Evolutionary conservation across 2,329 filamentous ascomycete species (phyloP).

Genomic region (Mycosphaerella sp.): DNA sequence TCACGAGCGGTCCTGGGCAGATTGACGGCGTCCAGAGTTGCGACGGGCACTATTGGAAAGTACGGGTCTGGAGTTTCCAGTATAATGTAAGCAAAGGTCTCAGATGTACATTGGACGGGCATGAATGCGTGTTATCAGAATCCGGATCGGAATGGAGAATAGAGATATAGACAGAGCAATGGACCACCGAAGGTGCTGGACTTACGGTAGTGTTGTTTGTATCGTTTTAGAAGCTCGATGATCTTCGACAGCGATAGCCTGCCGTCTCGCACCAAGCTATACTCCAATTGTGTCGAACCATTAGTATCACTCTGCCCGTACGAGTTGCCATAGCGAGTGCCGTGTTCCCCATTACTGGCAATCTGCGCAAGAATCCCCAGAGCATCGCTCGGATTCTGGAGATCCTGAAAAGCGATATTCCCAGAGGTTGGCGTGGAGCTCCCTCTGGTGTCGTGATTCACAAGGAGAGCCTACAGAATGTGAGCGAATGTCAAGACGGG

Average conservation of each 20-base stretch:
- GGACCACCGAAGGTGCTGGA: not conserved
- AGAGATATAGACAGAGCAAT: no score
- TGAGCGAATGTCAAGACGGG: conserved; percentile 4
- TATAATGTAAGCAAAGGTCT: not conserved
- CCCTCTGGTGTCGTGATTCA: conserved; percentile 23
- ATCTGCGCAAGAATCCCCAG: conserved; percentile 45
- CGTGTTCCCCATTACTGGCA: conserved; percentile 34
- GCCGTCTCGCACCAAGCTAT: conserved; percentile 39
- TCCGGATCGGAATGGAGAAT: no score
- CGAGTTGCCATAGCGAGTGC: conserved; percentile 1
- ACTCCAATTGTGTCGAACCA: conserved; percentile 35
- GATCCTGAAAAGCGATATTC: conserved; percentile 37
- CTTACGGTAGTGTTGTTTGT: conserved; percentile 54
- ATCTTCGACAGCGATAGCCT: conserved; percentile 43
- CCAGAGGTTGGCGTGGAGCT: conserved; percentile 28
- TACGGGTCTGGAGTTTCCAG: conserved; percentile 47
- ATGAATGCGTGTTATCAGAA: no score
- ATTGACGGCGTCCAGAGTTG: conserved; percentile 51
- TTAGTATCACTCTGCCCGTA: not conserved
- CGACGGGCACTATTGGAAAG: conserved; percentile 60
- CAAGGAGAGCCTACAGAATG: conserved; percentile 6
- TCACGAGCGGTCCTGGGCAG: conserved; percentile 53
- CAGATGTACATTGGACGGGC: not conserved
- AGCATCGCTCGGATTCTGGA: conserved; percentile 47
- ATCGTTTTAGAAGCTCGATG: conserved; percentile 51